Base-by-base conservation (phyloP, 2,329 filamentous ascomycete genomes). In the Beauveria medogensis region DNA sequence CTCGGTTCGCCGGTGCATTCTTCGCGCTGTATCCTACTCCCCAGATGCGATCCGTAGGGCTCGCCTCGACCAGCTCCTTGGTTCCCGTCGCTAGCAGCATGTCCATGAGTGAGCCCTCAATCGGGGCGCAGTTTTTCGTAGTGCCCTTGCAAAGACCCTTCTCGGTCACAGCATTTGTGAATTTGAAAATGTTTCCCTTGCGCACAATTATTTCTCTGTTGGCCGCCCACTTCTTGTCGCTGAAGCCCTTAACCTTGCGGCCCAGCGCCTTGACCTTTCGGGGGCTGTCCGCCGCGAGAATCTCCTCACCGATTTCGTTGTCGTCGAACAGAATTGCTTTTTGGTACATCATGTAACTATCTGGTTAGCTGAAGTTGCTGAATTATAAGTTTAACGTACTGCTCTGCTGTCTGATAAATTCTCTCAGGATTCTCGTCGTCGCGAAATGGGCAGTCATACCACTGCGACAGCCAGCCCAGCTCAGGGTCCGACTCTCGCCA, bases 11-110 rank as follows among this genome's bases (percentile, higher is more conserved):
- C 60, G 73, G 75, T 3, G 85, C 85, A 66, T 79, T 73, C 20
- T 72, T 73, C 8, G 78, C 80, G 2, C 67, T 73, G 66, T 83
- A 88, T 6, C 87, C 87, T 51, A 90, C 74, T 1, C 86, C 87
- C 87, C 86, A 90, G 59, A 89, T 80, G 5, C 76, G 68, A 73
- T 90, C 86, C 62, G 70, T 76, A 12, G 85, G 82, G 62, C 79
- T 79, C 37, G 84, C 84, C 73, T 87, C 86, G 2, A 88, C 83
- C 24, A 90, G 67, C 70, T 86, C 80, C 51, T 80, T 73, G 5
- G 83, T 78, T 0, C 81, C 84, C 1, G 87, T 89, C 8, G 69
- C 75, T 48, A 89, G 69, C 63, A 90, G 67, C 72, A 75, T 69
- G 30, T 70, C 72, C 54, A 71, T 74, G 65, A 88, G 69, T 18